These are phyloP conservation scores for Prototheca wickerhamii DNA, from an alignment of 163 green algal genomes.

Conservation along the genomic window DNA sequence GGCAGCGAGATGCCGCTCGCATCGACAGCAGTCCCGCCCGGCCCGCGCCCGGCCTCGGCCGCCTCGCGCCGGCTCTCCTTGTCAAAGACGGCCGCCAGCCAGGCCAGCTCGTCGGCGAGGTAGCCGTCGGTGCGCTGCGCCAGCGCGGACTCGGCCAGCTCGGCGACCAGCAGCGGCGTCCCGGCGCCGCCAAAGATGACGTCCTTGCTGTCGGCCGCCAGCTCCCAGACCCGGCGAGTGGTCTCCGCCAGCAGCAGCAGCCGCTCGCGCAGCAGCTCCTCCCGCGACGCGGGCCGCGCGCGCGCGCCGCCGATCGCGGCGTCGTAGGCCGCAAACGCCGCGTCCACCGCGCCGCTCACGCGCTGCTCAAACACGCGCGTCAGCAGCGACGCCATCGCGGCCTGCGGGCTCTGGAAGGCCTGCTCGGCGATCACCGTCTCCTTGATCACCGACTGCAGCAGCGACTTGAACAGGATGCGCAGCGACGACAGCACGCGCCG, in stretches of 20 bases:
- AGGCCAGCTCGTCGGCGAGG: constrained; percentile 44
- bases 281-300: background rate
- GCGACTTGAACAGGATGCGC: constrained; percentile 39
- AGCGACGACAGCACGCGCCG: constrained; percentile 39
- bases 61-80: background rate
- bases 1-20: background rate
- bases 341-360: constrained; percentile 34
- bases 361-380: constrained; percentile 48
- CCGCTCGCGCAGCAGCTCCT: constrained; percentile 20
- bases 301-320: background rate
- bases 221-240: too few species aligned
- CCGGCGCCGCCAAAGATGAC: too few species aligned
- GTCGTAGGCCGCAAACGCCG: constrained; percentile 5
- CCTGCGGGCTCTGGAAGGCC: constrained; percentile 28
- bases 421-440: constrained; percentile 47
- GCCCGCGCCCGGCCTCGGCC: too few species aligned
- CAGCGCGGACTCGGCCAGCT: constrained; percentile 41
- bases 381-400: constrained; percentile 25
- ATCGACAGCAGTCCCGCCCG: too few species aligned
- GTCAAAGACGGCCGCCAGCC: constrained; percentile 18
- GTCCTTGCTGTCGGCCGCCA: too few species aligned
- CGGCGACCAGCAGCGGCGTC: too few species aligned
- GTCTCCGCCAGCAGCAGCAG: constrained; percentile 55
- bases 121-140: constrained; percentile 34
- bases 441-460: constrained; percentile 35